Base-by-base conservation (phyloP, 768 basidiomycete species). In the Tylopilus intermedius region DNA sequence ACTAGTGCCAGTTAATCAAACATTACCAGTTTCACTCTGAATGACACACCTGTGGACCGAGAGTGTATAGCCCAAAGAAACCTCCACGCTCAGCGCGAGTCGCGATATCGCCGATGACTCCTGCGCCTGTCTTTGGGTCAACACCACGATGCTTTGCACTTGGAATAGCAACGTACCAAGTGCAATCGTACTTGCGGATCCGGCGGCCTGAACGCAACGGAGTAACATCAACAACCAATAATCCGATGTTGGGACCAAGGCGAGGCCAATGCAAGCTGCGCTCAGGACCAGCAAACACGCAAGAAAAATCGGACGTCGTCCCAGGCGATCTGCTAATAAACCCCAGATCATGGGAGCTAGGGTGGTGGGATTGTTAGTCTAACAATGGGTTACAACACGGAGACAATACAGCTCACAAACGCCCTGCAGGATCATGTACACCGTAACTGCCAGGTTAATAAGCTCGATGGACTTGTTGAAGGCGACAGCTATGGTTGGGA, bases 161-260 rank as follows among this genome's bases (percentile, higher is more conserved):
- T 37, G 5, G 4, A 27, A 37, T 13, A 27, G 10, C 30, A 32
- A 61, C 64, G 40, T 63, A 79, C 88, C 87, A 21, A 91, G 72
- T 0, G 88, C 88, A 55, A 90, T 76, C 0, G 86, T 88, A 51
- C 88, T 88, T 0, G 89, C 86, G 2, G 84, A 88, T 1, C 90
- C 90, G 3, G 83, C 77, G 2, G 87, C 83, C 72, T 93, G 90
- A 3, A 92, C 35, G 54, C 86, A 88, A 22, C 91, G 79, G n/a
- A 94, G 75, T 14, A 93, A 58, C 72, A 93, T 77, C 10, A 93
- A 72, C 5, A 90, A 70, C 88, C 88, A 92, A 64, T 88, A 93
- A 4, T 76, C 85, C 4, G 70, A 66, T 0, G 79, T 78, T 2
- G 82, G 81, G 27, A 76, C 72, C 18, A 80, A 63, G 4, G 81